phyloP scores from a whole-genome alignment of 306 rosid species.

The Lathyrus aphaca region DNA sequence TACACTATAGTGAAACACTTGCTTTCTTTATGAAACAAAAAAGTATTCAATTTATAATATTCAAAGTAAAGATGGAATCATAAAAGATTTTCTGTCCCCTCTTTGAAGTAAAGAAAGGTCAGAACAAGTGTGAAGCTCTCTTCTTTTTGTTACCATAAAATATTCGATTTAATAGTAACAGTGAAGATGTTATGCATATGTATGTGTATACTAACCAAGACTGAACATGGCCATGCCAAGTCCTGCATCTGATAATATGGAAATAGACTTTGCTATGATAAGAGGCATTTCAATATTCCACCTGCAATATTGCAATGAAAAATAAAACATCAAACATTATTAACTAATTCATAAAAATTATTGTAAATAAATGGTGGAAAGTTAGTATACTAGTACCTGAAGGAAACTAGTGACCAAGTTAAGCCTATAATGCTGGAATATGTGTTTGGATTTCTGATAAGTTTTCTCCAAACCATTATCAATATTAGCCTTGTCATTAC shows the following conservation, averaged over 20 bases:
- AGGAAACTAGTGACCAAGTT: constrained; percentile 84
- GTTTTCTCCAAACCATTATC: constrained; percentile 95
- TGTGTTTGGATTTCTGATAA: constrained; percentile 89
- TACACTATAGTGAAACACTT: background rate
- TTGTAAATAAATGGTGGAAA: background rate
- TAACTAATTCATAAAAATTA: background rate
- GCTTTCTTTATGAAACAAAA: background rate
- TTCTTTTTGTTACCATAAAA: background rate
- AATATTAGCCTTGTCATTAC: constrained; percentile 95
- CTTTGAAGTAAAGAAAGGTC: constrained; percentile 32
- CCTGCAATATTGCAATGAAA: constrained; percentile 44
- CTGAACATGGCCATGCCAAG: constrained; percentile 99
- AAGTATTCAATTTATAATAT: background rate
- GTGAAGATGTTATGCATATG: too few species aligned
- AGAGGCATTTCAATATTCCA: constrained; percentile 87
- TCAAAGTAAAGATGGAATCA: constrained; percentile 28
- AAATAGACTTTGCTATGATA: constrained; percentile 79
- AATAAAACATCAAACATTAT: background rate
- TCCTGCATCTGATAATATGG: constrained; percentile 92
- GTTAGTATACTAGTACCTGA: constrained; percentile 44
- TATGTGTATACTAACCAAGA: constrained; percentile 66
- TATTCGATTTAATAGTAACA: too few species aligned
- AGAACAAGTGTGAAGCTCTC: constrained; percentile 11
- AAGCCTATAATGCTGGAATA: constrained; percentile 85
- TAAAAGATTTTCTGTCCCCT: background rate